Evolutionary conservation across 192 early-diverging fungal species (phyloP).

Genomic region (Coemansia aciculifera): DNA sequence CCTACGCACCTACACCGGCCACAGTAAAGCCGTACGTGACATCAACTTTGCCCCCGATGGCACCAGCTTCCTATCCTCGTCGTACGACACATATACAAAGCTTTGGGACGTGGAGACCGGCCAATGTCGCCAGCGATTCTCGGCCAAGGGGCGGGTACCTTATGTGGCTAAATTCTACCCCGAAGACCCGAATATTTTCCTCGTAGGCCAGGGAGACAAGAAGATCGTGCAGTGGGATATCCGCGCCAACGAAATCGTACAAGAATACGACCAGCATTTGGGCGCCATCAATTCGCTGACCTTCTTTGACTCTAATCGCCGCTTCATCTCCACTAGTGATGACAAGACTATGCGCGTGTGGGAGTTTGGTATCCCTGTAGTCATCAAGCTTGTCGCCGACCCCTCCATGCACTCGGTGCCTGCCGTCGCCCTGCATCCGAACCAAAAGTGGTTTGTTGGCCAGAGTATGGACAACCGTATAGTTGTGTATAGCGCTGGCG

Average conservation of each 20-base stretch:
- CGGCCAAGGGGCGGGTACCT: constrained; percentile 72
- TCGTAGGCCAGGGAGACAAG: constrained; percentile 91
- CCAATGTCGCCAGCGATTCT: constrained; percentile 75
- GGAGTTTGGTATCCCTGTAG: constrained; percentile 98
- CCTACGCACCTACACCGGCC: constrained; percentile 86
- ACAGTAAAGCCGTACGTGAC: constrained; percentile 91
- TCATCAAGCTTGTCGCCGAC: constrained; percentile 97
- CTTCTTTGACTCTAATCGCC: constrained; percentile 90
- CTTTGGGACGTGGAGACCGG: constrained; percentile 99
- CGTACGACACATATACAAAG: constrained; percentile 91
- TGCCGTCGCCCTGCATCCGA: constrained; percentile 83
- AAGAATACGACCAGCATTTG: constrained; percentile 97
- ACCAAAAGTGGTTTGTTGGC: constrained; percentile 90
- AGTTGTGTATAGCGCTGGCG: constrained; percentile 81
- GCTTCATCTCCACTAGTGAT: constrained; percentile 94
- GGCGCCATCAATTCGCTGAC: constrained; percentile 96
- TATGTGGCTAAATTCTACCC: constrained; percentile 93
- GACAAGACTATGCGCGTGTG: constrained; percentile 97
- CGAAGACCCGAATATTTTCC: constrained; percentile 82
- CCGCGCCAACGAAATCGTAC: constrained; percentile 77
- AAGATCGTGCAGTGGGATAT: constrained; percentile 88
- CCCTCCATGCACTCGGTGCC: constrained; percentile 97
- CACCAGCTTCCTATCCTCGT: constrained; percentile 76
- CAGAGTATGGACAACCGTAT: constrained; percentile 97
- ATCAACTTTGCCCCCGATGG: constrained; percentile 90